Percentiles rank a stretch among this genome's conserved stretches.
These are phyloP conservation scores for Epichloe aotearoae DNA, from an alignment of 2,329 filamentous ascomycete genomes.

Conservation along the genomic window DNA sequence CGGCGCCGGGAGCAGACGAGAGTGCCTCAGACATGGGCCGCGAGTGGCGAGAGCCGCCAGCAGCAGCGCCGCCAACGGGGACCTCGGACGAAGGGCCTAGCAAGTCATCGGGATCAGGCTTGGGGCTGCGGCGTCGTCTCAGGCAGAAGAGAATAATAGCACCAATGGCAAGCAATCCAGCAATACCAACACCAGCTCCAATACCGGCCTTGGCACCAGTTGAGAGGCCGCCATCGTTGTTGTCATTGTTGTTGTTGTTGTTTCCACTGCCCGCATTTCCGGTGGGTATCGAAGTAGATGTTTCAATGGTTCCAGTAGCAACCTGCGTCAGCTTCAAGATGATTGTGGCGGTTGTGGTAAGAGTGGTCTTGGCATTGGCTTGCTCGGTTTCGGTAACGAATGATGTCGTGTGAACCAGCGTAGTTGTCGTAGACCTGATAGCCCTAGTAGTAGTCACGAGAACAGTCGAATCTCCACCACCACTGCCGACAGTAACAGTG, in stretches of 20 bases:
- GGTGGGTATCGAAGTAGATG: constrained; percentile 15
- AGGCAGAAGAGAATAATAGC: constrained; percentile 18
- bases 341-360: constrained; percentile 24
- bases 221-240: constrained; percentile 19
- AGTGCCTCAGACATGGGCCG: constrained; percentile 19
- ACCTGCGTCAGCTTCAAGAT: constrained; percentile 22
- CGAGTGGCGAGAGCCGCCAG: constrained; percentile 9
- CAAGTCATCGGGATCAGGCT: constrained; percentile 25
- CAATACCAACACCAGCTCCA: constrained; percentile 26
- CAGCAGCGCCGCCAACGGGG: constrained; percentile 20
- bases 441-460: constrained; percentile 18
- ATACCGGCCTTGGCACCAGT: constrained; percentile 32
- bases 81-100: constrained; percentile 27
- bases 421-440: constrained; percentile 20
- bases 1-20: constrained; percentile 14
- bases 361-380: constrained; percentile 23
- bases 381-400: constrained; percentile 20
- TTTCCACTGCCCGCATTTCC: constrained; percentile 13
- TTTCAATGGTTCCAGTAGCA: constrained; percentile 17
- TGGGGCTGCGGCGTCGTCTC: constrained; percentile 18
- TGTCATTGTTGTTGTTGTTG: constrained; percentile 6
- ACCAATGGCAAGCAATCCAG: constrained; percentile 20
- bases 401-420: constrained; percentile 16
- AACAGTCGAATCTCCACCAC: constrained; percentile 12
- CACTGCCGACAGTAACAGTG: constrained; percentile 18